phyloP scores from a whole-genome alignment of 2,329 filamentous ascomycete species.

The Didymella pomorum region DNA sequence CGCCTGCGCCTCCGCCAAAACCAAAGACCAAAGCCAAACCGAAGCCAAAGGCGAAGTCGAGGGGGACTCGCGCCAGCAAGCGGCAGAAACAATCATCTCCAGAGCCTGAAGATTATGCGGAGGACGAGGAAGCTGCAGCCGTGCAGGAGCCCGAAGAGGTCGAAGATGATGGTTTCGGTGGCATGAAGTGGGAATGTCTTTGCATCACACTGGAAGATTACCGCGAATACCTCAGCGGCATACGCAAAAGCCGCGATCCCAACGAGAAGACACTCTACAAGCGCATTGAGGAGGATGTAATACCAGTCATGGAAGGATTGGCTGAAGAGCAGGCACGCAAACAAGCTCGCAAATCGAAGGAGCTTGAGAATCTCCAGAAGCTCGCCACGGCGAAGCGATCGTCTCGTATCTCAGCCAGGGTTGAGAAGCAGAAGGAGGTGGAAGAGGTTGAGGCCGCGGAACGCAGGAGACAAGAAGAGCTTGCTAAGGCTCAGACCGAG shows the following conservation, averaged over 20 bases:
- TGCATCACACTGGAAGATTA: conserved; percentile 84
- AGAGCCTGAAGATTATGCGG: conserved; percentile 52
- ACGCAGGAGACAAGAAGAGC: conserved; percentile 69
- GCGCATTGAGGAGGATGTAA: conserved; percentile 76
- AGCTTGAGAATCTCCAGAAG: conserved; percentile 81
- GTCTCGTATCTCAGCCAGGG: conserved; percentile 82
- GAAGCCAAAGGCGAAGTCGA: conserved; percentile 64
- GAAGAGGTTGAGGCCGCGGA: conserved; percentile 76
- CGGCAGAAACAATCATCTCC: conserved; percentile 68
- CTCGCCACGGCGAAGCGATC: conserved; percentile 95
- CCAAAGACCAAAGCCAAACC: conserved; percentile 55
- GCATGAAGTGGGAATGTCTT: conserved; percentile 88
- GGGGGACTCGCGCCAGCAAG: conserved; percentile 71
- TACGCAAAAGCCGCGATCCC: conserved; percentile 78
- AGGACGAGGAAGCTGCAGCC: conserved; percentile 38
- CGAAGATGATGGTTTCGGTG: conserved; percentile 71
- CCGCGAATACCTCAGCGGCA: conserved; percentile 70
- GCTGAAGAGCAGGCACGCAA: conserved; percentile 74
- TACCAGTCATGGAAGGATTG: conserved; percentile 84
- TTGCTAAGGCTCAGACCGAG: conserved; percentile 67
- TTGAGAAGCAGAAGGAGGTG: conserved; percentile 78
- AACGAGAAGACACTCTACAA: conserved; percentile 83
- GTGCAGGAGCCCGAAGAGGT: conserved; percentile 47
- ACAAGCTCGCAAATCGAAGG: conserved; percentile 76
- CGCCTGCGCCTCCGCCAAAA: conserved; percentile 66